phyloP scores from a whole-genome alignment of 306 rosid genomes.

The Abrus precatorius region DNA sequence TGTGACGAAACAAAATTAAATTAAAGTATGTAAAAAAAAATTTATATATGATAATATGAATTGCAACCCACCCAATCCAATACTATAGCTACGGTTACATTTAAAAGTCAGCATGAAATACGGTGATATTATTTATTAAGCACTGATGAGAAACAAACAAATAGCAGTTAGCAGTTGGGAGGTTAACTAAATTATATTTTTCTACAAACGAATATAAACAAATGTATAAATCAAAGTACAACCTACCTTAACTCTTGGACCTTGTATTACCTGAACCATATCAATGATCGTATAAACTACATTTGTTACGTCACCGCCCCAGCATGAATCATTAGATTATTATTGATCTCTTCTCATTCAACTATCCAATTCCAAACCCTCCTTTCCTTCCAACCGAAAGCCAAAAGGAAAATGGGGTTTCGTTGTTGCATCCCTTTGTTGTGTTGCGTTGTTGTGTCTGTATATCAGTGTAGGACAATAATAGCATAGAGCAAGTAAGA shows the following conservation, averaged over 20 bases:
- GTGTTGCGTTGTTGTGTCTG: slow-evolving; percentile 1
- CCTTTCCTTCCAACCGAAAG: slow-evolving; percentile 29
- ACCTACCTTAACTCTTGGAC: slow-evolving; percentile 10
- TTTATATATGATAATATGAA: not conserved
- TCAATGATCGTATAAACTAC: not conserved
- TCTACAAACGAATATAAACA: not conserved
- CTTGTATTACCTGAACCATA: slow-evolving; percentile 47
- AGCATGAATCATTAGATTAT: slow-evolving; percentile 45
- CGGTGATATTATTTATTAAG: not conserved
- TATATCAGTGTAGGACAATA: slow-evolving; percentile 17
- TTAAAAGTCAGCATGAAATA: slow-evolving; percentile 10
- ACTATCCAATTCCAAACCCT: not conserved
- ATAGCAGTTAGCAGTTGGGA: slow-evolving; percentile 47
- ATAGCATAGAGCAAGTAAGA: slow-evolving; percentile 22
- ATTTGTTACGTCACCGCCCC: slow-evolving; percentile 43
- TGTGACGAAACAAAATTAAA: too few species aligned
- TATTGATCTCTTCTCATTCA: slow-evolving; percentile 24
- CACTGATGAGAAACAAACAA: slow-evolving; percentile 25
- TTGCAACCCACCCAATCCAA: slow-evolving; percentile 6
- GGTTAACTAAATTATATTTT: slow-evolving; percentile 15
- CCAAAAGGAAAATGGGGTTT: not conserved
- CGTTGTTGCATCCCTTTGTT: slow-evolving; percentile 36
- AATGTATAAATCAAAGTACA: slow-evolving; percentile 19
- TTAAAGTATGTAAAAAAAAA: not conserved
- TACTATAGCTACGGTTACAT: slow-evolving; percentile 1